phyloP scores from a whole-genome alignment of 331 rosid species.

The Arachis monticola region DNA sequence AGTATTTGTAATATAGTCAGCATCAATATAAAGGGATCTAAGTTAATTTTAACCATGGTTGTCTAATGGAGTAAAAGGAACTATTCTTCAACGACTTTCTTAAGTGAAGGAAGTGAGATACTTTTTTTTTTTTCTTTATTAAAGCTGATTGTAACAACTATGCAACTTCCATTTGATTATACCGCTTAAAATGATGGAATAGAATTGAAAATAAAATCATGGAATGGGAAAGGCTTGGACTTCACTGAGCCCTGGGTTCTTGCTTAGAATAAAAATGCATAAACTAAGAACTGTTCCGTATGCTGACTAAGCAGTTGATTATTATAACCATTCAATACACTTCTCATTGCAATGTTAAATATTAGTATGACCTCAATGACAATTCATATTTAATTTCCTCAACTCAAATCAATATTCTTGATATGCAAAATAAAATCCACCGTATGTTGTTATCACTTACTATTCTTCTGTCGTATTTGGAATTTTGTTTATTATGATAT shows the following conservation, averaged over 20 bases:
- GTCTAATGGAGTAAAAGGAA: slow-evolving; percentile 9
- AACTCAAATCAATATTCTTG: neutral
- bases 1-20: neutral
- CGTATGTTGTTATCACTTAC: neutral
- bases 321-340: neutral
- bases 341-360: neutral
- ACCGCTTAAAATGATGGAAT: neutral
- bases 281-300: neutral
- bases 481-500: neutral
- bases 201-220: neutral
- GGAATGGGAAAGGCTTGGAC: slow-evolving; percentile 1
- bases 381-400: neutral
- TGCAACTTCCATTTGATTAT: neutral
- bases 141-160: neutral
- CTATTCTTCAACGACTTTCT: slow-evolving; percentile 11
- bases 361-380: neutral
- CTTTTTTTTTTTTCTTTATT: neutral
- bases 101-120: neutral
- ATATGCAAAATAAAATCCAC: too few species aligned
- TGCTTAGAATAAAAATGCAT: neutral
- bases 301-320: neutral
- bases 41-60: slow-evolving; percentile 4
- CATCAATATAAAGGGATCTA: slow-evolving; percentile 2
- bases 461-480: neutral
- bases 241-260: neutral